phyloP scores from a whole-genome alignment of 202 grass and related monocot species.

The Carex arenaria region DNA sequence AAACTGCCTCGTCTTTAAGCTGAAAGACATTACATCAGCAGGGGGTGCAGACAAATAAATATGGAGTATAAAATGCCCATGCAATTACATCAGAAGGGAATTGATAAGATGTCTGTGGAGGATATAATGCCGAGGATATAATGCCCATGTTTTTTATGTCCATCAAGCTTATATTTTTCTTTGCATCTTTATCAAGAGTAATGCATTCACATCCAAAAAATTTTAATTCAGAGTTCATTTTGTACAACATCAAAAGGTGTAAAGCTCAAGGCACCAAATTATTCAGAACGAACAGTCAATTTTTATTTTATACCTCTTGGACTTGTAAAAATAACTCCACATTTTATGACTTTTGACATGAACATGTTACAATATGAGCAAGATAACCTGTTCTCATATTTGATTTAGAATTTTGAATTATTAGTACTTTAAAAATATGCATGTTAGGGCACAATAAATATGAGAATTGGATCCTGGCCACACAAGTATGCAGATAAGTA shows the following conservation, averaged over 20 bases:
- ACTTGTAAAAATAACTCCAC: not conserved
- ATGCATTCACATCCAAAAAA: slow-evolving; percentile 3
- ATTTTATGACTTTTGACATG: not conserved
- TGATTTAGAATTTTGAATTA: not conserved
- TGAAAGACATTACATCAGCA: slow-evolving; percentile 29
- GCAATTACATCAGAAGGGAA: not conserved
- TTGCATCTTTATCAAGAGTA: not conserved
- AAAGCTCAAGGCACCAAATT: not conserved
- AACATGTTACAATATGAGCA: not conserved
- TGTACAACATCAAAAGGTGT: not conserved
- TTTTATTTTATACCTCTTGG: not conserved
- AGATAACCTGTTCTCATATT: not conserved
- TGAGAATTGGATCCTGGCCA: not conserved
- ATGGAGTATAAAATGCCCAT: not conserved
- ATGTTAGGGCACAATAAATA: not conserved
- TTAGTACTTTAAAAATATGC: not conserved
- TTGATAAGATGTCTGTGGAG: not conserved
- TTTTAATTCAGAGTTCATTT: not conserved
- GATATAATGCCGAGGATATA: not conserved
- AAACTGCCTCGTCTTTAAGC: slow-evolving; percentile 79
- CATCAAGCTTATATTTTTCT: not conserved
- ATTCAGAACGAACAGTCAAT: not conserved
- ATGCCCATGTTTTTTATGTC: not conserved
- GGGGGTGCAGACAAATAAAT: not conserved
- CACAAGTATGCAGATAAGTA: not conserved